Conservation (phyloP, 2,329 filamentous ascomycete species). For the Drechslerella dactyloides region DNA sequence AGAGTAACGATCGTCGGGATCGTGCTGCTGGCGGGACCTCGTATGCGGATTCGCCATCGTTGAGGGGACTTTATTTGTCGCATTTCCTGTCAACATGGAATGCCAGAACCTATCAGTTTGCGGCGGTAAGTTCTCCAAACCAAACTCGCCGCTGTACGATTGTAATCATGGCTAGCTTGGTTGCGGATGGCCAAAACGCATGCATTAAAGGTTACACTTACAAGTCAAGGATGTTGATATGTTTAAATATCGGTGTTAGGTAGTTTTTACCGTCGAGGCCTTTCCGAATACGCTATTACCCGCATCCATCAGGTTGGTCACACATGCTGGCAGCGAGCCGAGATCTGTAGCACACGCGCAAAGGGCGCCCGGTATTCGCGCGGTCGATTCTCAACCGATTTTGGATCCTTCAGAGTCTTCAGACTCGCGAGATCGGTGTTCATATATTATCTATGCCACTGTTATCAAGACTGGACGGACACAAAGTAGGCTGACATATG, state of each 20-base stretch:
- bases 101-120: slow-evolving; percentile 65
- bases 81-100: slow-evolving; percentile 67
- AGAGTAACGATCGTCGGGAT: slow-evolving; percentile 6
- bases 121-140: slow-evolving; percentile 60
- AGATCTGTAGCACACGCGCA: too few relatives aligned
- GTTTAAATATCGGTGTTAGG: slow-evolving; percentile 8
- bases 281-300: slow-evolving; percentile 24
- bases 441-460: too few relatives aligned
- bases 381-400: too few relatives aligned
- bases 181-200: too few relatives aligned
- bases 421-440: too few relatives aligned
- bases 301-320: slow-evolving; percentile 35
- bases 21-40: slow-evolving; percentile 14
- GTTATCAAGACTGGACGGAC: too few relatives aligned
- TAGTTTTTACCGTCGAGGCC: slow-evolving; percentile 45
- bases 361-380: too few relatives aligned
- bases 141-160: background rate
- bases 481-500: background rate
- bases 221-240: background rate
- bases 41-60: slow-evolving; percentile 53
- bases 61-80: slow-evolving; percentile 59
- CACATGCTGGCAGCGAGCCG: too few relatives aligned
- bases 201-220: background rate
- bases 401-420: too few relatives aligned
- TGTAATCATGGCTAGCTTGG: too few relatives aligned